Percentiles rank a stretch among this genome's conserved stretches.
Evolutionary conservation across 129 eudicot genomes (phyloP).

Genomic region (Saposhnikovia divaricata): DNA sequence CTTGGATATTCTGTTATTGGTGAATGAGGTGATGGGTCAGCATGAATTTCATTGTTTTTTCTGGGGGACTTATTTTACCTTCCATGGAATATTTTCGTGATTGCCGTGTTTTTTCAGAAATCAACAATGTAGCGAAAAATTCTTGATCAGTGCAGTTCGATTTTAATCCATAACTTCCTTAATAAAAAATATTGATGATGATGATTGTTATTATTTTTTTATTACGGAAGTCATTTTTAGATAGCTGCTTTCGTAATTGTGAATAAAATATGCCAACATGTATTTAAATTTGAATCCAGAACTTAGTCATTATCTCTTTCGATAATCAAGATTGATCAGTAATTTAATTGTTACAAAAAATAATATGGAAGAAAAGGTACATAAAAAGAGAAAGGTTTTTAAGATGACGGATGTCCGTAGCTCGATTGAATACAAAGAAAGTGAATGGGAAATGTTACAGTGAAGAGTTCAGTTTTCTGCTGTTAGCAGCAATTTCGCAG

Average conservation of each 20-base stretch:
- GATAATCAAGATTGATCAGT: neutral
- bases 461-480: neutral
- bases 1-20: neutral
- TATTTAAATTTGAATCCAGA: neutral
- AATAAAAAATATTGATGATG: no score
- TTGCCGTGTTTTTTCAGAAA: neutral
- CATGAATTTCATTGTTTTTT: neutral
- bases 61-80: neutral
- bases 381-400: neutral
- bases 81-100: neutral
- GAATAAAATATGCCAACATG: neutral
- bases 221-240: neutral
- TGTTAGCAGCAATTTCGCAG: neutral
- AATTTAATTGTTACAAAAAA: neutral
- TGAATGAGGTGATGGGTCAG: neutral
- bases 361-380: neutral
- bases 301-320: neutral
- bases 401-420: neutral
- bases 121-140: neutral
- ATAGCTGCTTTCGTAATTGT: neutral
- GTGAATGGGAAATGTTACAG: neutral
- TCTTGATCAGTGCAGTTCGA: neutral
- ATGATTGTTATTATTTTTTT: no score
- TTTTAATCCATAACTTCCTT: no score
- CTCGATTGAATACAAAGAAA: neutral